Evolutionary conservation across 805 yeast species (phyloP).

Genomic region (Blastobotrys attinorum): DNA sequence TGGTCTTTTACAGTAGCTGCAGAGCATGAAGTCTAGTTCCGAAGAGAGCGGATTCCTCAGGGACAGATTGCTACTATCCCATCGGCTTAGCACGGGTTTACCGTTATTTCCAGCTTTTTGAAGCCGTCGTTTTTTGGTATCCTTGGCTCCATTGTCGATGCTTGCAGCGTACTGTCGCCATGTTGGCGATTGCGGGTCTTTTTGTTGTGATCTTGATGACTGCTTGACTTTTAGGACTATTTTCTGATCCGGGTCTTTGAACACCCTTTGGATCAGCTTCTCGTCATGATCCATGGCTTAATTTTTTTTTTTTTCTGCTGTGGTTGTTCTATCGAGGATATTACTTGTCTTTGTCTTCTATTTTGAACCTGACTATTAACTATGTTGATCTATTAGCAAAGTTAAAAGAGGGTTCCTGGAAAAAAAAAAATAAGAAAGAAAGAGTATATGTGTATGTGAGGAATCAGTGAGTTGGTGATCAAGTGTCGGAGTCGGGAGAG

Average conservation of each 20-base stretch:
- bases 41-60: conserved; percentile 21
- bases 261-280: not conserved
- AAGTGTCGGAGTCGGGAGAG: no score
- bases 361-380: no score
- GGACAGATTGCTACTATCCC: conserved; percentile 23
- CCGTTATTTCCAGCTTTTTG: not conserved
- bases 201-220: not conserved
- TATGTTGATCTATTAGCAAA: no score
- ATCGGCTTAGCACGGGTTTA: not conserved
- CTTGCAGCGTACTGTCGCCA: not conserved
- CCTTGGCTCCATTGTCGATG: not conserved
- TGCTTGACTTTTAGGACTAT: not conserved
- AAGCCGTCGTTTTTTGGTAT: not conserved
- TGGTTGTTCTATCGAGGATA: no score
- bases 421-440: no score
- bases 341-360: no score
- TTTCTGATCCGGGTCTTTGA: not conserved
- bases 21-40: conserved; percentile 21
- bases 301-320: no score
- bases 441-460: no score
- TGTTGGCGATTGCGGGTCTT: not conserved
- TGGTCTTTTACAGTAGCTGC: conserved; percentile 27
- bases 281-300: not conserved
- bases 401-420: no score
- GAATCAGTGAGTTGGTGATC: no score